phyloP scores from a whole-genome alignment of 1,284 basidiomycete genomes.

The Ceratobasidium theobromae region DNA sequence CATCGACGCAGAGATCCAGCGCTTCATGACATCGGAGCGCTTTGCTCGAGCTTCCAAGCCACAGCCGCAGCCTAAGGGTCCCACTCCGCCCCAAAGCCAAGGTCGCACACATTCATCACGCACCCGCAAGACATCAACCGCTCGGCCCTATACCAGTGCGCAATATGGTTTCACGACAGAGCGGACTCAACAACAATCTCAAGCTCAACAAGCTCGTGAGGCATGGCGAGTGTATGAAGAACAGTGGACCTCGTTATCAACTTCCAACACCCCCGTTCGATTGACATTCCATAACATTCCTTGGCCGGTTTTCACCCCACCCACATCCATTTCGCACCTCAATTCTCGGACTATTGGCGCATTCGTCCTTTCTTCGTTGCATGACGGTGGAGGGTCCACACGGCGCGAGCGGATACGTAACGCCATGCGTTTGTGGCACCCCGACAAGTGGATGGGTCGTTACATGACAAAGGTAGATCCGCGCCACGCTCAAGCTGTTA shows the following conservation, averaged over 20 bases:
- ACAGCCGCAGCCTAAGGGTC: not conserved
- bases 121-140: not conserved
- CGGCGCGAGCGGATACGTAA: constrained; percentile 32
- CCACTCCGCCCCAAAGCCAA: not conserved
- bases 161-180: constrained; percentile 19
- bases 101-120: not conserved
- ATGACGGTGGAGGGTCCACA: constrained; percentile 28
- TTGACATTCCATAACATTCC: constrained; percentile 35
- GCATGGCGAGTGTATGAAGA: constrained; percentile 30
- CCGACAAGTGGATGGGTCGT: constrained; percentile 33
- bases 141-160: not conserved
- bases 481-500: constrained; percentile 12
- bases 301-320: constrained; percentile 33
- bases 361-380: constrained; percentile 33
- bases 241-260: constrained; percentile 22
- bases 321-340: constrained; percentile 1
- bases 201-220: constrained; percentile 16
- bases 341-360: constrained; percentile 27
- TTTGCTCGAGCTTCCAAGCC: constrained; percentile 22
- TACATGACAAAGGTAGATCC: constrained; percentile 11
- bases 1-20: constrained; percentile 12
- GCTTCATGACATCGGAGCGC: constrained; percentile 20
- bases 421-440: constrained; percentile 34
- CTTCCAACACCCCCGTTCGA: not conserved
- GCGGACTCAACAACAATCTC: constrained; percentile 3